A percentile compares a stretch with the other conserved stretches of the same genome.
phyloP scores from a whole-genome alignment of 1,139 yeast species.

The Candida albicans region DNA sequence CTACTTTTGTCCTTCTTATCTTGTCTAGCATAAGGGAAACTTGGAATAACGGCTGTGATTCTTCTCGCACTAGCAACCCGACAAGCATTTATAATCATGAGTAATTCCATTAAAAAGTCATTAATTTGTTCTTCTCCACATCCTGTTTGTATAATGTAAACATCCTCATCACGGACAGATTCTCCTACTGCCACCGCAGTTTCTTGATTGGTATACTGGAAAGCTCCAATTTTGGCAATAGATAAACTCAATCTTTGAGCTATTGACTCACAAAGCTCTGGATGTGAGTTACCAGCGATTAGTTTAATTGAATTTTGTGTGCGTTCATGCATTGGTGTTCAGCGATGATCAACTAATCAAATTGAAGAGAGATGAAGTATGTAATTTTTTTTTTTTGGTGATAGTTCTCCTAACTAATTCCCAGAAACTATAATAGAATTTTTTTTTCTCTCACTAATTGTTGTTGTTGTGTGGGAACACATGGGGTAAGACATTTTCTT shows the following conservation, averaged over 20 bases:
- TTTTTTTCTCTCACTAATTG: background rate
- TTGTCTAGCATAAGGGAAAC: slow-evolving; percentile 96
- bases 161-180: slow-evolving; percentile 95
- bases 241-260: slow-evolving; percentile 59
- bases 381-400: background rate
- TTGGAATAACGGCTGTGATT: slow-evolving; percentile 92
- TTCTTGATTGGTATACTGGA: slow-evolving; percentile 77
- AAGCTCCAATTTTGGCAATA: slow-evolving; percentile 63
- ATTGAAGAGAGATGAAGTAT: background rate
- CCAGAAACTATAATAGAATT: background rate
- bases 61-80: slow-evolving; percentile 93
- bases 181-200: slow-evolving; percentile 92
- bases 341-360: background rate
- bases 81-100: slow-evolving; percentile 94
- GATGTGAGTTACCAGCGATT: slow-evolving; percentile 87
- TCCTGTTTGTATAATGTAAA: slow-evolving; percentile 89
- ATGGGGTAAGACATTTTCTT: background rate
- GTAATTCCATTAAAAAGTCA: slow-evolving; percentile 81
- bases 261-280: slow-evolving; percentile 71
- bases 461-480: background rate
- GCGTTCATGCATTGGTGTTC: slow-evolving; percentile 13
- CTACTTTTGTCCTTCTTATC: slow-evolving; percentile 95
- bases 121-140: slow-evolving; percentile 74
- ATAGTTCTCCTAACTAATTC: background rate
- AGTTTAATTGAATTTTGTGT: slow-evolving; percentile 70